Evolutionary conservation across 129 eudicot genomes (phyloP).

Genomic region (Chrysanthemum seticuspe): DNA sequence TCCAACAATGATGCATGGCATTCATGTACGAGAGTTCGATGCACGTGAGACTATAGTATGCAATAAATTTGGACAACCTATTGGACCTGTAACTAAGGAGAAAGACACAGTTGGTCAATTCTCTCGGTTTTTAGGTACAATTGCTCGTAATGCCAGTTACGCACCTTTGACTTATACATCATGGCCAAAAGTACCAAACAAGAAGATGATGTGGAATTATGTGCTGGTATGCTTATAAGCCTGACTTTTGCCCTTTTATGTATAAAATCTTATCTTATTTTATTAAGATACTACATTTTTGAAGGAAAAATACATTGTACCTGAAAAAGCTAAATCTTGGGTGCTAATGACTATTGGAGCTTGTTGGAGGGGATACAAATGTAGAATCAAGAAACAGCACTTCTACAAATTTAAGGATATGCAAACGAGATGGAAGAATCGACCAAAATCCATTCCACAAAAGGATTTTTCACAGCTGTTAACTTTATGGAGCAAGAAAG

Average conservation of each 20-base stretch:
- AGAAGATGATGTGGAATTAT: constrained; percentile 9
- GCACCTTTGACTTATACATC: constrained; percentile 10
- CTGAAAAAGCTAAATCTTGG: neutral
- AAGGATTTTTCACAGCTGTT: neutral
- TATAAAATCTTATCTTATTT: neutral
- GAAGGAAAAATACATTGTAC: constrained; percentile 8
- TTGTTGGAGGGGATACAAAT: constrained; percentile 6
- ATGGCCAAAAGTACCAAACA: constrained; percentile 5
- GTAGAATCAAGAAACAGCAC: constrained; percentile 8
- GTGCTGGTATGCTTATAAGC: neutral
- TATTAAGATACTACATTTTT: neutral
- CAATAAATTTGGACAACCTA: constrained; percentile 2
- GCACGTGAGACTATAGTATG: constrained; percentile 12
- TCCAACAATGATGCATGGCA: constrained; percentile 16
- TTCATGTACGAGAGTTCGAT: neutral
- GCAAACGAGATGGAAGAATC: constrained; percentile 10
- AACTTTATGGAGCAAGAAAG: neutral
- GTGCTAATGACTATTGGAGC: constrained; percentile 12
- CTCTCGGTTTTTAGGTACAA: constrained; percentile 13
- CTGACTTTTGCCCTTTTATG: neutral
- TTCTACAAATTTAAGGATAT: neutral
- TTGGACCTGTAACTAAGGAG: constrained; percentile 15
- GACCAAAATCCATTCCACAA: neutral
- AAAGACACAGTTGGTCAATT: constrained; percentile 1
- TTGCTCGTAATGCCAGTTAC: constrained; percentile 3